Percentiles rank a stretch among this genome's conserved stretches.
Evolutionary conservation across 2,329 filamentous ascomycete species (phyloP).

Genomic region (Dothistroma septosporum): DNA sequence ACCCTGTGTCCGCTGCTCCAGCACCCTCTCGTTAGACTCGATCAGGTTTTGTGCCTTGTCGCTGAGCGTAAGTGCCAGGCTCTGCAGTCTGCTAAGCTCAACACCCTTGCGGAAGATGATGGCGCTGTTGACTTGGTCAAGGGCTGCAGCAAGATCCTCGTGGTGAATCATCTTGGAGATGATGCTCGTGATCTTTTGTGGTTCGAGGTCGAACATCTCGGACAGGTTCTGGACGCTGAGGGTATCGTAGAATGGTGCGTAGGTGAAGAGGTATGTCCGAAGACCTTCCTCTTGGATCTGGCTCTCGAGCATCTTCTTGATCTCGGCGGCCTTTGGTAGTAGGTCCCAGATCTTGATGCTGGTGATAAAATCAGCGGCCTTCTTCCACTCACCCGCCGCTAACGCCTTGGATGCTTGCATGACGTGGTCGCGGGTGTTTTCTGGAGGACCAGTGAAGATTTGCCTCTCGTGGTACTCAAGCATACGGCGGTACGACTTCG

Average conservation of each 20-base stretch:
- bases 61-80: constrained; percentile 83
- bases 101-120: constrained; percentile 99
- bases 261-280: constrained; percentile 97
- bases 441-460: constrained; percentile 95
- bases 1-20: constrained; percentile 95
- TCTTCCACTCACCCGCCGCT: constrained; percentile 97
- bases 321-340: constrained; percentile 85
- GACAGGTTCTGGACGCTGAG: constrained; percentile 80
- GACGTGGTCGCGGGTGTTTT: constrained; percentile 98
- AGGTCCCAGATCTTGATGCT: constrained; percentile 99
- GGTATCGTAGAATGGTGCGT: constrained; percentile 98
- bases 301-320: constrained; percentile 94
- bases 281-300: constrained; percentile 99
- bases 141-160: constrained; percentile 90
- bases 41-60: constrained; percentile 96
- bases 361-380: constrained; percentile 87
- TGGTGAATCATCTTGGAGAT: constrained; percentile 99
- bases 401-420: constrained; percentile 98
- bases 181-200: constrained; percentile 87
- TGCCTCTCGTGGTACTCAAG: constrained; percentile 99
- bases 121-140: constrained; percentile 95
- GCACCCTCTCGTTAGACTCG: constrained; percentile 93
- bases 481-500: constrained; percentile 99
- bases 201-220: constrained; percentile 89
- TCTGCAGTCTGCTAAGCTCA: constrained; percentile 92